Evolutionary conservation across 805 yeast species (phyloP), one percentile per base, ranked within the genome.

Genomic region (Yamadazyma paraphyllophila): DNA sequence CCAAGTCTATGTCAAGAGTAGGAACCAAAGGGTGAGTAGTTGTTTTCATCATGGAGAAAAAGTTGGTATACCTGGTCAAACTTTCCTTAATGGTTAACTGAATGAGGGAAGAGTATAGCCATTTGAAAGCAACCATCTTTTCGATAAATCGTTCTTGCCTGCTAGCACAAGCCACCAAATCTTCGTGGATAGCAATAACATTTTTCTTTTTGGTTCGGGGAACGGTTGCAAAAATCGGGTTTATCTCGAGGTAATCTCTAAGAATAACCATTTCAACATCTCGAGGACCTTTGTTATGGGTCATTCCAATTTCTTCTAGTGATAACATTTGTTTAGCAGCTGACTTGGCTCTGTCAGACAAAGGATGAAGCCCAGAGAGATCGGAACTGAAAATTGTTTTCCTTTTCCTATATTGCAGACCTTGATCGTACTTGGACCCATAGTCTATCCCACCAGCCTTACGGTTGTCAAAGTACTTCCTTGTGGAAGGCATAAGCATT

Each of bases 1-100:
- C 40, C 42, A 61, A 49, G 38, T 60, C 64, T 24, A 61, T 59
- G 38, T 61, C 64, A 33, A 61, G 47, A 2, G 66, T 61, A 0
- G 66, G 66, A 2, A 60, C 59, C 13, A 44, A 12, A 2, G 49
- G 14, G 45, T 50, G 36, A 2, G 29, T 14, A 2, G 45, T 15
- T 11, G 16, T 35, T 11, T 33, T 43, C 17, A 52, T 38, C 30
- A 57, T 14, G n/a, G 30, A 15, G 12, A 50, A 45, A 38, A 60
- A 61, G 8, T 54, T 46, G 7, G 39, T 12, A 43, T 61, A 61
- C 36, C 65, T 44, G 9, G 32, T 27, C 11, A 38, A 37, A 5
- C 62, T 38, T 31, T 53, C 54, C 9, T 39, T 36, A 12, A 58
- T 4, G 13, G 46, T 50, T 12, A 46, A 48, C 7, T 26, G 34